These are phyloP conservation scores for Zygosaccharomyces siamensis DNA, from an alignment of 805 yeast species.

Conservation along the genomic window DNA sequence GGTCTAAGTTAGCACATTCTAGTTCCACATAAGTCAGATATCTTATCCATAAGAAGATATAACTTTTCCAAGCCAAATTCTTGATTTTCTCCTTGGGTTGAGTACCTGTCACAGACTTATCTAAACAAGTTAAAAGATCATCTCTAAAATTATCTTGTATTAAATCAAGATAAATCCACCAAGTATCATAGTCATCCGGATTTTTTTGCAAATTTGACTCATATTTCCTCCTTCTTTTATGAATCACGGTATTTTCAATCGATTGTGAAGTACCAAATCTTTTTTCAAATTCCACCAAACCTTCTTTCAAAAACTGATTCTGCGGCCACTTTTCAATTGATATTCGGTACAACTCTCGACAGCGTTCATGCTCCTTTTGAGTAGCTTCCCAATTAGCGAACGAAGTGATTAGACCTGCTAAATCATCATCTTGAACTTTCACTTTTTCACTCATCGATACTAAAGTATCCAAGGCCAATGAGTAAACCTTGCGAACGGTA, in stretches of 20 bases:
- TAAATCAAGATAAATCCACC: slow-evolving; percentile 73
- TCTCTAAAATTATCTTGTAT: slow-evolving; percentile 37
- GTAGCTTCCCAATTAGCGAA: slow-evolving; percentile 70
- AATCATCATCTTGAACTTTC: slow-evolving; percentile 32
- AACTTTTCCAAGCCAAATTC: slow-evolving; percentile 59
- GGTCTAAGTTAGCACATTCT: slow-evolving; percentile 37
- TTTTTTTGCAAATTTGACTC: slow-evolving; percentile 43
- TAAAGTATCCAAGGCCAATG: slow-evolving; percentile 58
- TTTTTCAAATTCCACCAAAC: slow-evolving; percentile 57
- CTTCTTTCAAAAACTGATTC: slow-evolving; percentile 36
- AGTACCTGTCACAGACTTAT: slow-evolving; percentile 17
- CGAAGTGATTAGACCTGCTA: slow-evolving; percentile 36
- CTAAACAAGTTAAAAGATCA: slow-evolving; percentile 13
- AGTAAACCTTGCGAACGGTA: slow-evolving; percentile 57
- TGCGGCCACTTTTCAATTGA: slow-evolving; percentile 46
- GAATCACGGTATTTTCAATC: slow-evolving; percentile 47
- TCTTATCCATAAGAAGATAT: slow-evolving; percentile 64
- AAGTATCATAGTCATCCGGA: slow-evolving; percentile 63
- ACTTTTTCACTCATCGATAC: slow-evolving; percentile 21
- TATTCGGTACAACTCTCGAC: slow-evolving; percentile 50
- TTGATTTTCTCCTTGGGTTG: slow-evolving; percentile 32
- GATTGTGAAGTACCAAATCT: slow-evolving; percentile 53
- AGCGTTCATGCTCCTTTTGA: slow-evolving; percentile 57
- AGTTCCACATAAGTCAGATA: slow-evolving; percentile 62
- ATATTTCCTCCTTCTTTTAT: slow-evolving; percentile 53